phyloP scores from a whole-genome alignment of 1,284 basidiomycete genomes.

The Malassezia brasiliensis region DNA sequence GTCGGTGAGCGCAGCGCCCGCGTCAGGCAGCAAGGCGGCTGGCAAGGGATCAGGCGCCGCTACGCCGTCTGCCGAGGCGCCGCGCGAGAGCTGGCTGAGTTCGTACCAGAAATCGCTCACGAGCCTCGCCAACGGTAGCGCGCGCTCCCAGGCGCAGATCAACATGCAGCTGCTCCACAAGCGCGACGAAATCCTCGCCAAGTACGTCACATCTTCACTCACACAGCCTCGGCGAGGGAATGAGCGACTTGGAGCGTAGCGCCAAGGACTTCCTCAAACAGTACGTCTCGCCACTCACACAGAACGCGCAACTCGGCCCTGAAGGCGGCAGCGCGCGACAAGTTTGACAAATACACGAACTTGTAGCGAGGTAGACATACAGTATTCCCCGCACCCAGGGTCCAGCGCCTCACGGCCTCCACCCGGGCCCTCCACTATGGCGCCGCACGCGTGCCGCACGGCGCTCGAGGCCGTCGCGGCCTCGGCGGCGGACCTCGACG shows the following conservation, averaged over 20 bases:
- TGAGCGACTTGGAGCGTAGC: conserved; percentile 27
- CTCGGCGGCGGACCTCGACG: conserved; percentile 8
- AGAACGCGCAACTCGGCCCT: conserved; percentile 35
- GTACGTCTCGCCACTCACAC: conserved; percentile 4
- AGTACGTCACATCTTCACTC: background rate
- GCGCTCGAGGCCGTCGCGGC: conserved; percentile 2
- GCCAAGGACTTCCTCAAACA: conserved; percentile 32
- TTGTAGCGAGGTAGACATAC: conserved; percentile 4
- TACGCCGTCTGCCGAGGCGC: background rate
- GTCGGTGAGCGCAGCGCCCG: background rate
- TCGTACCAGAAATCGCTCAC: conserved; percentile 2
- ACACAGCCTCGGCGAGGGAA: conserved; percentile 25
- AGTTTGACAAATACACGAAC: conserved; percentile 20
- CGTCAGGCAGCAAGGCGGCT: background rate
- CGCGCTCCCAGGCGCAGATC: conserved; percentile 10
- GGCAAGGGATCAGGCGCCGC: background rate
- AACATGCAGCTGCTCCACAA: conserved; percentile 20
- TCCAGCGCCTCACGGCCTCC: too few relatives aligned
- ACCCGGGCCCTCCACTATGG: background rate
- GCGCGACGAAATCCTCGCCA: conserved; percentile 13
- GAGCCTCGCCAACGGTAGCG: background rate
- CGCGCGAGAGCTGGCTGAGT: background rate
- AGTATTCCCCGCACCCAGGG: too few relatives aligned
- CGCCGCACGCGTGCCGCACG: background rate
- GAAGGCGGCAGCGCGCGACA: conserved; percentile 32